Percentiles rank a stretch among this genome's conserved stretches.
phyloP scores from a whole-genome alignment of 23 red algal species.

The Gracilaria caudata region DNA sequence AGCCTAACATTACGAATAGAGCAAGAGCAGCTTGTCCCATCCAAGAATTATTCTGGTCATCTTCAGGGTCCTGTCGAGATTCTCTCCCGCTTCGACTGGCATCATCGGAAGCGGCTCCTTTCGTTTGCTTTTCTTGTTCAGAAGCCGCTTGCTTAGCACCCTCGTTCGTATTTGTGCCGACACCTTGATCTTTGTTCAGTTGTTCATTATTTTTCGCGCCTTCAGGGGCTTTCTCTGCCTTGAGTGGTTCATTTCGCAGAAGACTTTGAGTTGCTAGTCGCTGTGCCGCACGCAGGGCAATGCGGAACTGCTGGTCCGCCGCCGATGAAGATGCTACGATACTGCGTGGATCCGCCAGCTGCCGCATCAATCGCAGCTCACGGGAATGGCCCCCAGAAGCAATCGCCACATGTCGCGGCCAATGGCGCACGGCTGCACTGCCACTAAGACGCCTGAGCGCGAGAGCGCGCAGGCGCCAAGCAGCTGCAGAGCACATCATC shows the following conservation, averaged over 20 bases:
- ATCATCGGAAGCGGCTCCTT: neutral
- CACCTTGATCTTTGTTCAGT: neutral
- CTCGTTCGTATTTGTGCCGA: neutral
- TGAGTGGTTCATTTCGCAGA: neutral
- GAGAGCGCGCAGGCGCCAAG: neutral
- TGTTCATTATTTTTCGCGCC: neutral
- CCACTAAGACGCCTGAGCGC: neutral
- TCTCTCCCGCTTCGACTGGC: neutral
- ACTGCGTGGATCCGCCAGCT: neutral
- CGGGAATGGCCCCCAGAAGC: neutral
- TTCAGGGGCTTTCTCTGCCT: neutral
- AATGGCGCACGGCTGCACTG: neutral
- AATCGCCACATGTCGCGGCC: neutral
- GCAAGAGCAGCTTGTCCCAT: conserved; percentile 72
- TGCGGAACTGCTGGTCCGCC: neutral
- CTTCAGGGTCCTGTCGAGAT: neutral
- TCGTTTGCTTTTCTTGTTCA: neutral
- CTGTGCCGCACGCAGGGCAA: neutral
- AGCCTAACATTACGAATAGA: conserved; percentile 46
- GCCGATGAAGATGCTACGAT: neutral
- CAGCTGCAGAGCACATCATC: conserved; percentile 1
- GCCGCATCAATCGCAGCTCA: neutral
- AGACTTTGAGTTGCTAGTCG: neutral
- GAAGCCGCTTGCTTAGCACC: neutral
- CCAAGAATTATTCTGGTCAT: conserved; percentile 42